Conservation (phyloP, 2,329 filamentous ascomycete genomes). For the Neofusicoccum laricinum region DNA sequence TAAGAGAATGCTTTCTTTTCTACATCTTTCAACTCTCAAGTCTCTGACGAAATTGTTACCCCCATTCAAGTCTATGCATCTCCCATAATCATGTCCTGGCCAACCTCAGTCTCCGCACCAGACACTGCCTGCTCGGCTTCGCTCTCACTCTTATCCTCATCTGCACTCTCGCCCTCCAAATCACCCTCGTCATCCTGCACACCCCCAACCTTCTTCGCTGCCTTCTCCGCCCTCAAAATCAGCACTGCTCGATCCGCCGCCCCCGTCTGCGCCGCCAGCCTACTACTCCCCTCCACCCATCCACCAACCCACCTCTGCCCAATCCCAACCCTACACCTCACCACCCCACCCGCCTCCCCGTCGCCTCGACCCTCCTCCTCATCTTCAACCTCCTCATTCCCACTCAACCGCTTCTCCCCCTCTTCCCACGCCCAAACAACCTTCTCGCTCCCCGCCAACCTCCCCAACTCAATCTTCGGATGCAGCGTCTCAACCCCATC, state of each 20-base stretch:
- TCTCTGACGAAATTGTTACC: no score
- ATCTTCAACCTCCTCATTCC: not conserved
- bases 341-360: slow-evolving; percentile 7
- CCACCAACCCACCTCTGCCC: slow-evolving; percentile 24
- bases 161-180: not conserved
- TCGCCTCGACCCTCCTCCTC: not conserved
- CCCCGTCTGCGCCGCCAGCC: slow-evolving; percentile 38
- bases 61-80: not conserved
- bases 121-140: not conserved
- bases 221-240: not conserved
- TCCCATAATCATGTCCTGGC: not conserved
- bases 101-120: not conserved
- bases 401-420: not conserved
- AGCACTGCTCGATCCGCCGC: slow-evolving; percentile 33
- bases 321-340: not conserved
- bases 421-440: slow-evolving; percentile 51
- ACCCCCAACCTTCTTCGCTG: not conserved
- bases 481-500: slow-evolving; percentile 54
- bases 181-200: not conserved
- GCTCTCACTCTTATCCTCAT: no score
- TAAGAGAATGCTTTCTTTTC: no score
- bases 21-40: no score
- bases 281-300: slow-evolving; percentile 31
- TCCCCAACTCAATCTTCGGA: slow-evolving; percentile 67
- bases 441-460: slow-evolving; percentile 50